phyloP scores from a whole-genome alignment of 768 basidiomycete species.

The Albatrellus ellisii region DNA sequence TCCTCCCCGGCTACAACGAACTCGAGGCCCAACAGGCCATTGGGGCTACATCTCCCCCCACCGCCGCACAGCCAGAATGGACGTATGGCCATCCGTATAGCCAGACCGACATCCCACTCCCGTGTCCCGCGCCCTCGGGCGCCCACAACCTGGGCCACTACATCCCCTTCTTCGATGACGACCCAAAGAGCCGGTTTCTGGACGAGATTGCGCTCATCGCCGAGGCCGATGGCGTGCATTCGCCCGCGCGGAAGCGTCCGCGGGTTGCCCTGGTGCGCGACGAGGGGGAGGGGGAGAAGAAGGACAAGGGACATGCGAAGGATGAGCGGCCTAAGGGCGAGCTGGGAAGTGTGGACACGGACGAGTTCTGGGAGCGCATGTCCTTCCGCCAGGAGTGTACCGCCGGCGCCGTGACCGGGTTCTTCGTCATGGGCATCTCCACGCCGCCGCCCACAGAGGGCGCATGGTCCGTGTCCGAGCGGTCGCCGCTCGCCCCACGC shows the following conservation, averaged over 20 bases:
- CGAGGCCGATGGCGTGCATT: constrained; percentile 33
- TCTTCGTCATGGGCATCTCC: constrained; percentile 61
- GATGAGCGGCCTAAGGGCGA: constrained; percentile 27
- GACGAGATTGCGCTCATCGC: constrained; percentile 69
- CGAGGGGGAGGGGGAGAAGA: constrained; percentile 17
- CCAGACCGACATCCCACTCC: constrained; percentile 25
- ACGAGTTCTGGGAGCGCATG: constrained; percentile 98
- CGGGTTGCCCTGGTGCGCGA: constrained; percentile 16
- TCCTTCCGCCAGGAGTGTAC: constrained; percentile 92
- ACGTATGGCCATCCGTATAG: constrained; percentile 72
- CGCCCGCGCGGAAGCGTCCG: constrained; percentile 37
- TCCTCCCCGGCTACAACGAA: constrained; percentile 59
- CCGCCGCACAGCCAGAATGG: constrained; percentile 31
- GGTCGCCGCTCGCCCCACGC: constrained; percentile 32
- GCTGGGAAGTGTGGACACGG: constrained; percentile 42
- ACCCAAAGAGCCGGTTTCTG: constrained; percentile 89
- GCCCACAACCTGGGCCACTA: constrained; percentile 46
- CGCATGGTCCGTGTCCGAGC: constrained; percentile 6
- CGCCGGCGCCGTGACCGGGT: constrained; percentile 82
- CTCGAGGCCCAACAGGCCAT: constrained; percentile 53
- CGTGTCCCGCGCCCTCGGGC: constrained; percentile 31
- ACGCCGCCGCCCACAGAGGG: constrained; percentile 6
- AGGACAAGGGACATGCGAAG: constrained; percentile 19
- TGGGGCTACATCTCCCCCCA: constrained; percentile 20
- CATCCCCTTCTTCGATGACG: constrained; percentile 92